phyloP scores from a whole-genome alignment of 148 eudicot genomes.

The Beta vulgaris region DNA sequence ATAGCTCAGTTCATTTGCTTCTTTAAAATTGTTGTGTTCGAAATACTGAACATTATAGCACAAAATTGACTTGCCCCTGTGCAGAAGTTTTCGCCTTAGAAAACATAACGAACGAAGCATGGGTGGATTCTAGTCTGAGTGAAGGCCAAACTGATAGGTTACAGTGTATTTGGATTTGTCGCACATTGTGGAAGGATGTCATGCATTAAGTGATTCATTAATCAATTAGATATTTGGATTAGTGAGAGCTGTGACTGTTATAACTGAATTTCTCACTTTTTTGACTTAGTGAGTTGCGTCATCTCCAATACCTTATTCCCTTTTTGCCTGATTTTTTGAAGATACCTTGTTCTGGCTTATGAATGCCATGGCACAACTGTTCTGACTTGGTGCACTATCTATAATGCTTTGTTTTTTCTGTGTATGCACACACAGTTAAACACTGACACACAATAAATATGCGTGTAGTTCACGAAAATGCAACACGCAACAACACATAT shows the following conservation, averaged over 20 bases:
- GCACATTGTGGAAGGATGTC: background rate
- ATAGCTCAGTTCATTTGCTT: background rate
- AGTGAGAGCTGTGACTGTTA: background rate
- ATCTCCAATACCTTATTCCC: background rate
- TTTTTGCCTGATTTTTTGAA: background rate
- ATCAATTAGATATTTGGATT: background rate
- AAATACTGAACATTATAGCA: background rate
- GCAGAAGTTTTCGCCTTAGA: background rate
- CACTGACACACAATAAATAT: background rate
- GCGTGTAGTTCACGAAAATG: background rate
- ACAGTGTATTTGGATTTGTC: too few relatives aligned
- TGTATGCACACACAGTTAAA: background rate
- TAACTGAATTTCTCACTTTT: background rate
- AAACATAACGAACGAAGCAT: background rate
- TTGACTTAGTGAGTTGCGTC: background rate
- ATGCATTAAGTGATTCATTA: constrained; percentile 5
- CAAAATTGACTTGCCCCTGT: background rate
- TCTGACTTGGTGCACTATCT: background rate
- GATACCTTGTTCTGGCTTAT: background rate
- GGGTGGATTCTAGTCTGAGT: background rate
- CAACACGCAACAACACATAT: background rate
- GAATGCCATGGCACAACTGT: background rate
- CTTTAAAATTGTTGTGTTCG: background rate
- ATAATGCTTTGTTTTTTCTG: background rate
- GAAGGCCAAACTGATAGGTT: background rate